Evolutionary conservation across 2,329 filamentous ascomycete genomes (phyloP).

Genomic region (Lojkania enalia): DNA sequence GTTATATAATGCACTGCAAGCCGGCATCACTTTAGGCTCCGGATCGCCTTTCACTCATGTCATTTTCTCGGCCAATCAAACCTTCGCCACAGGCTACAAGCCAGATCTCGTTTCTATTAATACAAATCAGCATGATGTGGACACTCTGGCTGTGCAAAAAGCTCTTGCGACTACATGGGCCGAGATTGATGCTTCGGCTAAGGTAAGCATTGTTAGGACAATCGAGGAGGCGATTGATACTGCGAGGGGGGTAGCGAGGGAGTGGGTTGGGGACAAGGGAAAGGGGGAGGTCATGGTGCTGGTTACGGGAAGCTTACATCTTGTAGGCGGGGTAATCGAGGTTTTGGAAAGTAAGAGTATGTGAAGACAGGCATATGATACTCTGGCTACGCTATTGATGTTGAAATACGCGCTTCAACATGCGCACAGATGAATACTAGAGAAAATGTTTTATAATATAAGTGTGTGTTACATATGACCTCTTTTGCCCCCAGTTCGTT

Average conservation of each 20-base stretch:
- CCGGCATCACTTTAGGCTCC: conserved; percentile 27
- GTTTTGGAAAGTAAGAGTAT: conserved; percentile 61
- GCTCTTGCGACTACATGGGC: conserved; percentile 64
- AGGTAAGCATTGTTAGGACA: conserved; percentile 63
- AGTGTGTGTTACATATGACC: no score
- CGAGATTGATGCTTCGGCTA: conserved; percentile 42
- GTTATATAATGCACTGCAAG: conserved; percentile 61
- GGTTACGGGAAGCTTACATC: conserved; percentile 81
- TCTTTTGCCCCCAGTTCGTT: no score
- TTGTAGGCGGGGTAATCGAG: conserved; percentile 78
- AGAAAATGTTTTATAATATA: no score
- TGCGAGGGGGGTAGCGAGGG: conserved; percentile 50
- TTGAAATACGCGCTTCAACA: neutral
- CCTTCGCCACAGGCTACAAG: conserved; percentile 64
- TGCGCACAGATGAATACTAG: neutral
- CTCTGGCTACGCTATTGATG: neutral
- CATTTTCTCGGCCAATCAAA: conserved; percentile 80
- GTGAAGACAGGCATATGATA: neutral
- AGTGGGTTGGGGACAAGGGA: conserved; percentile 27
- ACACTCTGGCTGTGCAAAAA: conserved; percentile 67
- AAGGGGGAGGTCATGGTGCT: conserved; percentile 63
- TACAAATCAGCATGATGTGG: conserved; percentile 60
- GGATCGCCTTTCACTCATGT: conserved; percentile 67
- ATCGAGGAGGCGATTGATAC: conserved; percentile 70
- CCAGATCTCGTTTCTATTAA: conserved; percentile 67